Evolutionary conservation across 73 alveolate species (phyloP), one percentile per base, ranked within the genome.

Genomic region (Paramecium bursaria): DNA sequence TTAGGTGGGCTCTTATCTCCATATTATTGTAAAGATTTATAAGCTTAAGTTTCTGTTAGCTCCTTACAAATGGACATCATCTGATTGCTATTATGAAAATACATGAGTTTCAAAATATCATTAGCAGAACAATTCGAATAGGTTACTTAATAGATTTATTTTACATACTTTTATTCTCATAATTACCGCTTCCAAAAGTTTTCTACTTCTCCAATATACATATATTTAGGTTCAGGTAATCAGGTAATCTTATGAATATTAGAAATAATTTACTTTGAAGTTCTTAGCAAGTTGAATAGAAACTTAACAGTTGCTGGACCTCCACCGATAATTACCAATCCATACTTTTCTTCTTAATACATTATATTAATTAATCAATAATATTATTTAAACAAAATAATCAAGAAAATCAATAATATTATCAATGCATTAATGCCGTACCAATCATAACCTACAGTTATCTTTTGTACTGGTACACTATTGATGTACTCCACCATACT

Each of bases 1-100:
- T 67, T 67, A 15, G 82, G 82, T 9, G 82, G 82, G 3, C 39
- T 21, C 44, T 67, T 67, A 22, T 67, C 82, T 15, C 82, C 82
- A 67, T 67, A 67, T 67, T 67, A 67, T n/a, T 4, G 4, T 15
- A 67, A 47, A n/a, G 82, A 39, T 25, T 67, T 67, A 67, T 67
- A 67, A 11, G 82, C 82, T 35, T 67, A 25, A 14, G 82, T 67
- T 25, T 67, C 82, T 42, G 39, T 17, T 4, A 67, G 30, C 33
- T 67, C 82, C 19, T 67, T 67, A 27, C 82, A 67, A 39, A 67
- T 35, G 7, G 82, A 67, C 21, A 67, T 31, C 53, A 67, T 67
- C 44, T 67, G 50, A 14, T 67, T 67, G 3, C 50, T 67, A 21
- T 35, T 15, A 67, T 67, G 46, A 67, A 33, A 67, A 46, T 39